Base-by-base conservation (phyloP, 2,329 filamentous ascomycete species). In the Didymella pomorum region DNA sequence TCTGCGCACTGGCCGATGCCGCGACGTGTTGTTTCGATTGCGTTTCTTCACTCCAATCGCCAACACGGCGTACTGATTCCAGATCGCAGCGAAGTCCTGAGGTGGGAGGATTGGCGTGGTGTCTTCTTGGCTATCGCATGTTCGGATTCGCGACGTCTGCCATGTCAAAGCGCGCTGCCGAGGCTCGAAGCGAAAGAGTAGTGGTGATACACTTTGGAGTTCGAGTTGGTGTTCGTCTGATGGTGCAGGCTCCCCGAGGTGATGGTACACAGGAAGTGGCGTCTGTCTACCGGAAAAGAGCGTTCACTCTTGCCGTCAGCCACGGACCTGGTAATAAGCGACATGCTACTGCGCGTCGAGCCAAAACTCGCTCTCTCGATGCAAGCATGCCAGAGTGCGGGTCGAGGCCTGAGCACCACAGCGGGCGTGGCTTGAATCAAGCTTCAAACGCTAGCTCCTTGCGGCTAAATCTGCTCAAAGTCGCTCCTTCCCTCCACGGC, bases 391-490 rank as follows among this genome's bases (percentile, higher is more conserved):
- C 58, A 52, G 52, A 44, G 44, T 50, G 51, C 51, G 56, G 44
- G 37, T 60, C 52, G 29, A 56, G 62, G 48, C 44, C 57, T 56
- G 39, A 46, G 56, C 58, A 60, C 55, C 44, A 23, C 50, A 44
- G 33, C 51, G 47, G 52, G 31, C 18, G 57, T 64, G 63, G 65
- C 63, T 63, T 57, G 42, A 45, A 37, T 47, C 33, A 63, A 63
- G 63, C 63, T 58, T 63, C 49, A n/a, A 14, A 16, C 31, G 21
- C 67, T 69, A 67, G 43, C 68, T 67, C 7, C 10, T 67, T 62
- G 45, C 56, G 61, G 68, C 52, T 67, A 68, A 71, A 61, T 67
- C 18, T 71, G 68, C 68, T 71, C 68, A 71, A 71, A 69, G 64
- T 64, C 56, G 59, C 68, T 69, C 68, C 65, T 64, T 52, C 51